Conservation (phyloP, 164 flowering plant species). For the Magnolia officinalis region DNA sequence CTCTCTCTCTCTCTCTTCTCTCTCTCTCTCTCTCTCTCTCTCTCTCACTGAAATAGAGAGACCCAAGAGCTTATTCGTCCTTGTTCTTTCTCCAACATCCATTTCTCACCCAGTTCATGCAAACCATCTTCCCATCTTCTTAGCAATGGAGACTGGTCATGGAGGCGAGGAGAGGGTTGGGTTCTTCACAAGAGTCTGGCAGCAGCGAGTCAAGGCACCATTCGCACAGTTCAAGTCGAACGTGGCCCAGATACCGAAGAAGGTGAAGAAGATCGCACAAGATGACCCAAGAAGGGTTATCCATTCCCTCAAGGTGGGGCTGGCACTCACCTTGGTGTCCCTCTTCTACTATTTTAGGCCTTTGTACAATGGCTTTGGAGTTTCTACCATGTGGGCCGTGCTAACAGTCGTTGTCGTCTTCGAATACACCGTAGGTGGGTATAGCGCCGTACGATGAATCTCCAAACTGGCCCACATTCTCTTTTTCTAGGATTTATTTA, state of each 20-base stretch:
- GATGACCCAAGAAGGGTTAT: constrained; percentile 75
- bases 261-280: constrained; percentile 39
- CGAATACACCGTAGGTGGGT: constrained; percentile 70
- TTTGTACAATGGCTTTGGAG: constrained; percentile 58
- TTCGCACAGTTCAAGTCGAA: constrained; percentile 12
- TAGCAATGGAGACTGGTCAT: constrained; percentile 32
- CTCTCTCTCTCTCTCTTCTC: not conserved
- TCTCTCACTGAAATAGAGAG: not conserved
- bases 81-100: not conserved
- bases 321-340: constrained; percentile 75
- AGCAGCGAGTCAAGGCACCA: constrained; percentile 21
- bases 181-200: constrained; percentile 22
- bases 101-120: constrained; percentile 8
- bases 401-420: constrained; percentile 79
- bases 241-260: constrained; percentile 19
- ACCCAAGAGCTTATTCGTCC: not conserved
- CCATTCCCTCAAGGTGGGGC: constrained; percentile 70
- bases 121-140: not conserved
- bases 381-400: constrained; percentile 75
- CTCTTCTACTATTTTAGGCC: constrained; percentile 58
- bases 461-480: not conserved
- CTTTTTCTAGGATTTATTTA: not conserved
- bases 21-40: not conserved
- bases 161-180: constrained; percentile 26
- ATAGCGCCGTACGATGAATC: not conserved